Evolutionary conservation across 2,329 filamentous ascomycete species (phyloP), one percentile per base, ranked within the genome.

Genomic region (Lasiodiplodia citricola): DNA sequence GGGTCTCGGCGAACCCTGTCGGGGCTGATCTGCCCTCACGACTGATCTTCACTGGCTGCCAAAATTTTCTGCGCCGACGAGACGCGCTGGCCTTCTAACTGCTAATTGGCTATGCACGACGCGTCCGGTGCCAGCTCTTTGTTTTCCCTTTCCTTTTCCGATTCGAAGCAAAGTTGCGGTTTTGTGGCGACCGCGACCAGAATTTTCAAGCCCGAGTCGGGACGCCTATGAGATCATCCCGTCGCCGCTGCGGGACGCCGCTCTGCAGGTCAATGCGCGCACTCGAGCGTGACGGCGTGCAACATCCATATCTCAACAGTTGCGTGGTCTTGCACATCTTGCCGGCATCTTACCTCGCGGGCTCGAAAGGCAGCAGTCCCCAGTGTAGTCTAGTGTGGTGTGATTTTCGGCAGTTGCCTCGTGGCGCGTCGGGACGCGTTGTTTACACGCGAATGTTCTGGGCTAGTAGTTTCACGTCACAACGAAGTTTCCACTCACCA

Each of bases 161-260:
- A 13, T 21, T 21, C 5, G 55, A 23, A 21, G 55, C 31, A 37
- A 35, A 35, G 58, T 2, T 25, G 23, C 21, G 23, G 37, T 25
- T 28, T 28, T 25, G 60, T 38, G 60, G 60, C 60, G 31, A 52
- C 41, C 47, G 28, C 60, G 31, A 16, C 60, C 28, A 51, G 58
- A 63, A 63, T 63, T 63, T 63, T 63, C 57, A 63, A 35, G 58
- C 25, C 58, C 58, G 58, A 25, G 25, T n/a, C 44, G 44, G 37
- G 58, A 44, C 55, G 55, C 55, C 35, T 64, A 64, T 64, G 60
- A 64, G 44, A 64, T 64, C 60, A 64, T 64, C 60, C 28, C 60
- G 60, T 25, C 3, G 11, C 56, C n/a, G 31, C 16, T 60, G 58
- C 58, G 41, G 58, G 50, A 63, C 58, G 44, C 56, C 13, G 38